These are phyloP conservation scores for Inga leiocalycina DNA, from an alignment of 306 rosid genomes.

Conservation along the genomic window DNA sequence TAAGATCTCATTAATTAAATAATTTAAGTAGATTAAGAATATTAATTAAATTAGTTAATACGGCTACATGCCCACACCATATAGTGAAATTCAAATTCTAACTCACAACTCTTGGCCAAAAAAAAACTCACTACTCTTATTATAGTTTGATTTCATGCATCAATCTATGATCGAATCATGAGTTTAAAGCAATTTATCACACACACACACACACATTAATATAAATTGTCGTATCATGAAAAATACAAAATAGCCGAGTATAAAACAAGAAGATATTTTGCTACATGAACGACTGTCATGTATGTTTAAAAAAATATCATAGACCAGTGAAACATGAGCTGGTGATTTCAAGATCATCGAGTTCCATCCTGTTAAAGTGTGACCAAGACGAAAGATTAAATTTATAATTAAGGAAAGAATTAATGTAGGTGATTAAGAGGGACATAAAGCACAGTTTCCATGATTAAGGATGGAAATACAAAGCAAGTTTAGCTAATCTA, in stretches of 20 bases:
- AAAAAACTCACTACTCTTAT: too few relatives aligned
- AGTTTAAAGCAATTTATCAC: too few relatives aligned
- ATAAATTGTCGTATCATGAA: too few relatives aligned
- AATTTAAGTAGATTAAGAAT: too few relatives aligned
- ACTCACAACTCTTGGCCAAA: too few relatives aligned
- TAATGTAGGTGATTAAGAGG: not conserved
- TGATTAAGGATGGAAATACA: slow-evolving; percentile 39
- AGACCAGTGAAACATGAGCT: not conserved
- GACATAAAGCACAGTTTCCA: slow-evolving; percentile 33
- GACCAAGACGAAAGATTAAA: not conserved
- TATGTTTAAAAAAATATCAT: not conserved
- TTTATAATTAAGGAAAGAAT: slow-evolving; percentile 9
- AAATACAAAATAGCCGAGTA: not conserved
- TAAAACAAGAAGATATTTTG: not conserved
- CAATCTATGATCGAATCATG: too few relatives aligned
- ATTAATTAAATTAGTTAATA: too few relatives aligned
- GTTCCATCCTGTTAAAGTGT: not conserved
- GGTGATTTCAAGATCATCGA: not conserved
- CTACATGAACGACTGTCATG: not conserved
- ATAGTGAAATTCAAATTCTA: too few relatives aligned
- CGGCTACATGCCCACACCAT: too few relatives aligned
- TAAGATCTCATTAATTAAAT: too few relatives aligned
- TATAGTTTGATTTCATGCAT: too few relatives aligned
- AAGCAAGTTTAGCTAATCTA: slow-evolving; percentile 14
- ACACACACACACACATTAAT: too few relatives aligned